Conservation (phyloP, 108 stramenopile genomes). For the Nitzschia sp. region DNA sequence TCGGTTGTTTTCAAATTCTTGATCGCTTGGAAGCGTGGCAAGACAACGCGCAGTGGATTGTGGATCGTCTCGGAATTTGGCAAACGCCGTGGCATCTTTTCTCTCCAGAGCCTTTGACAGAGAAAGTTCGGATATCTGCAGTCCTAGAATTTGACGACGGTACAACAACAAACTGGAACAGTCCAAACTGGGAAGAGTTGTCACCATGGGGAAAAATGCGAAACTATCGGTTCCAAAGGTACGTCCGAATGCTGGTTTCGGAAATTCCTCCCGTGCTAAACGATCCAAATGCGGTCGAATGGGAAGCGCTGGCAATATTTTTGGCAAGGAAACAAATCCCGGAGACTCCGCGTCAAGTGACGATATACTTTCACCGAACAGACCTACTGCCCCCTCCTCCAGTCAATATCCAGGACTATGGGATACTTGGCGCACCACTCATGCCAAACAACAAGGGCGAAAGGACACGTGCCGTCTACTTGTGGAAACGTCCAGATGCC, state of each 20-base stretch:
- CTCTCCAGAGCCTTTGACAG: background rate
- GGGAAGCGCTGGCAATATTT: background rate
- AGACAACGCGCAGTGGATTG: background rate
- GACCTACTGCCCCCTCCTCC: background rate
- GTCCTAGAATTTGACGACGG: background rate
- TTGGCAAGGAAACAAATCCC: background rate
- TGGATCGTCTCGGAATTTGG: background rate
- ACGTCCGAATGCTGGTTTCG: background rate
- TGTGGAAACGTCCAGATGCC: background rate
- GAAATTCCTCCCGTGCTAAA: background rate
- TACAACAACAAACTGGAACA: background rate
- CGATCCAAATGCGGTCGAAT: constrained; percentile 1
- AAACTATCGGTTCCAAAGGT: background rate
- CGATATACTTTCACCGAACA: background rate
- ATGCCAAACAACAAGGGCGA: background rate
- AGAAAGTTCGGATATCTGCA: background rate
- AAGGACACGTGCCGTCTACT: constrained; percentile 2
- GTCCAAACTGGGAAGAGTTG: background rate
- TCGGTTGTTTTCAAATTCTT: background rate
- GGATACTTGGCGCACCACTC: background rate
- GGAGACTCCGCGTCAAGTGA: background rate
- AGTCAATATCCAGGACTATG: background rate
- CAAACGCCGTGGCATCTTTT: background rate
- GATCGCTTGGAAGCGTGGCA: background rate
- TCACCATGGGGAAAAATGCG: constrained; percentile 4